Base-by-base conservation (phyloP, 495 filamentous ascomycete species). In the Aspergillus coremiiformis region DNA sequence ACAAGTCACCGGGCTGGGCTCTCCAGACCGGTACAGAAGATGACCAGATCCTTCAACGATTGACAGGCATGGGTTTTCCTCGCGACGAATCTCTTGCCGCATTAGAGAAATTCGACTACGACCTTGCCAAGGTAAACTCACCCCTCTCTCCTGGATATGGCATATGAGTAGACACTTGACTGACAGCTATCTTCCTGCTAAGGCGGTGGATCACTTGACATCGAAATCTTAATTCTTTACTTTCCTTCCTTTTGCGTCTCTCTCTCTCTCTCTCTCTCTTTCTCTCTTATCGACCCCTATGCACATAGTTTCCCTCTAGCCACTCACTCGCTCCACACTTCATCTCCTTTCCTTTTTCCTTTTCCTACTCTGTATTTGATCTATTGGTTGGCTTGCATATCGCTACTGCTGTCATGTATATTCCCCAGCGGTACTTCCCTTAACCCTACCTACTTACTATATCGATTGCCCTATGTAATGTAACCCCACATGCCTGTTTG, bases 41-140 rank as follows among this genome's bases (percentile, higher is more conserved):
- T 64, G 92, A 96, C 65, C 87, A 89, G 20, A 92, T 95, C 43
- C 72, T 97, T 49, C 91, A 93, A 72, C 85, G 89, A 55, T 64
- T 98, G 65, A 95, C 89, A 10, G 82, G 79, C 22, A 94, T 97
- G 90, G 93, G 93, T 3, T 98, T 93, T 67, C 75, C 84, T 22
- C 76, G 93, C 37, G 78, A 78, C 5, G 84, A 87, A 39, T 86
- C 88, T n/a, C 73, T 97, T 26, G 75, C 73, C 49, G 93, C 93
- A 29, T 69, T 98, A 63, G 93, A 96, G 75, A 91, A 90, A 67
- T 93, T 84, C 68, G 91, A 96, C 64, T 95, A 96, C 68, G 91
- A 96, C 70, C 76, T 96, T 62, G 90, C 95, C 65, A 87, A 89
- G 84, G 93, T 96, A 74, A 74, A 83, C 69, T 63, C 19, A 29